Evolutionary conservation across 768 basidiomycete genomes (phyloP), one percentile per base, ranked within the genome.

Genomic region (Collybia nuda): DNA sequence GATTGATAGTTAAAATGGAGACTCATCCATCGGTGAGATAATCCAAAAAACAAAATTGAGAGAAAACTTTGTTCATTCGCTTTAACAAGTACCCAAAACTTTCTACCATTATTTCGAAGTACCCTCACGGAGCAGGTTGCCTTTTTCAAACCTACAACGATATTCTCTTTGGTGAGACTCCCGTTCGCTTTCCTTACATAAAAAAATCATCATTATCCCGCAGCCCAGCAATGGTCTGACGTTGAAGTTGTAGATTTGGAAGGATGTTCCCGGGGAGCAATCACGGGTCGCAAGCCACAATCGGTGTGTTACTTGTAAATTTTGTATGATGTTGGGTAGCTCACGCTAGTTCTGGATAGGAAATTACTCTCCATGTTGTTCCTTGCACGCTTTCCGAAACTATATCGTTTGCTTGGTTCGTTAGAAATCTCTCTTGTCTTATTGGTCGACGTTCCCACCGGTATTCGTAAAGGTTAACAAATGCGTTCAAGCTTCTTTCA

Each of bases 81-180:
- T 21, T 38, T 9, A 6, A 11, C 1, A 44, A 84, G 84, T 76
- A 80, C 55, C 56, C 69, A 39, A 68, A 60, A 3, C 71, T 89
- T 22, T 67, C 78, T 8, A 65, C 68, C 3, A 59, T 82, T 36
- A 54, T 86, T 21, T 52, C 58, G 9, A 87, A 83, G 62, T 90
- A 90, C 58, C 88, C 88, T 29, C 72, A 64, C 21, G 67, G 76
- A 14, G 81, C 83, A 2, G 77, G 83, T 11, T 72, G 78, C 19
- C 66, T 90, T 7, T 88, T 90, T 61, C 88, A 90, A 64, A 75
- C 84, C 1, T 90, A 85, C 68, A 90, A 90, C 62, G 88, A 92
- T 51, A 65, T 91, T 24, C 64, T 79, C 5, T 78, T 81, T 18
- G 80, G 89, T 86, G 45, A 46, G 67, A 52, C 17, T 24, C 48